phyloP scores from a whole-genome alignment of 176 grass and related monocot genomes.

The Triticum timopheevii region DNA sequence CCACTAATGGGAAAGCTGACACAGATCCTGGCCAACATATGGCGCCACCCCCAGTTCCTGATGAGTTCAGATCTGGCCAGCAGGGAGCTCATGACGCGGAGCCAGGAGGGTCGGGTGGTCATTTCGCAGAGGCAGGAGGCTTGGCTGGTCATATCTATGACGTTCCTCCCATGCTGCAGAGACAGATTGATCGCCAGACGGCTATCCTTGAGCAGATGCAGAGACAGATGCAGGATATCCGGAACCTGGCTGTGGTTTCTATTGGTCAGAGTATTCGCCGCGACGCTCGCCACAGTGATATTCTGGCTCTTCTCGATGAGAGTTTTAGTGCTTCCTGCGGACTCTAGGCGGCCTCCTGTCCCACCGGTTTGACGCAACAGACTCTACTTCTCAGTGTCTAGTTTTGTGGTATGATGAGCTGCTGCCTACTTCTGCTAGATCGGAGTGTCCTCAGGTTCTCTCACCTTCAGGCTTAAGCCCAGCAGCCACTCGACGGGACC shows the following conservation, averaged over 20 bases:
- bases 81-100: background rate
- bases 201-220: background rate
- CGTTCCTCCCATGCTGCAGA: background rate
- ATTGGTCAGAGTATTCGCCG: background rate
- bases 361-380: background rate
- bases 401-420: background rate
- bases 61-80: background rate
- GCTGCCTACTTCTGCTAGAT: background rate
- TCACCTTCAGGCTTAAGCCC: background rate
- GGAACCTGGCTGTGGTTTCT: background rate
- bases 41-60: background rate
- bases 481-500: background rate
- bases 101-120: background rate
- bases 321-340: background rate
- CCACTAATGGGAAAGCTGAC: background rate
- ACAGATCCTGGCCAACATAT: background rate
- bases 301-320: background rate
- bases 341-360: background rate
- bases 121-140: background rate
- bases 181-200: background rate
- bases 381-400: background rate
- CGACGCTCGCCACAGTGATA: background rate
- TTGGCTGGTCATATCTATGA: background rate
- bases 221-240: background rate
- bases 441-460: background rate